A percentile compares a stretch with the other conserved stretches of the same genome.
These are phyloP conservation scores for Tuctoria greenei DNA, from an alignment of 176 grass and related monocot species.

Conservation along the genomic window DNA sequence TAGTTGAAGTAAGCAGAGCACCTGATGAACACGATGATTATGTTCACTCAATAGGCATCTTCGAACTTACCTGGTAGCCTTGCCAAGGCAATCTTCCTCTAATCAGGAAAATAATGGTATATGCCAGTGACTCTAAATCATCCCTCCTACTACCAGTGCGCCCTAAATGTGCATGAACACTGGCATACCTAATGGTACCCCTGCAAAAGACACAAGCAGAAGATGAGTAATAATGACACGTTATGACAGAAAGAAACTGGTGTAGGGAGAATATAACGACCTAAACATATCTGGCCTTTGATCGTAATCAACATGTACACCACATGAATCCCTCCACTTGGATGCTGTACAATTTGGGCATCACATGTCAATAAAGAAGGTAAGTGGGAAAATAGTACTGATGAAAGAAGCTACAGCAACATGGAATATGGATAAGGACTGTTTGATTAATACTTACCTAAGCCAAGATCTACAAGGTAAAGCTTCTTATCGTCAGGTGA, in stretches of 20 bases:
- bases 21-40: constrained; percentile 18
- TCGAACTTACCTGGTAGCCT: constrained; percentile 83
- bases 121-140: constrained; percentile 91
- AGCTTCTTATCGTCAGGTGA: constrained; percentile 90
- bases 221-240: neutral
- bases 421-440: constrained; percentile 22
- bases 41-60: constrained; percentile 15
- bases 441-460: constrained; percentile 57
- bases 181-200: constrained; percentile 95
- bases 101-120: constrained; percentile 89
- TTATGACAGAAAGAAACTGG: constrained; percentile 26
- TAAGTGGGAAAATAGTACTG: constrained; percentile 5
- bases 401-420: constrained; percentile 1
- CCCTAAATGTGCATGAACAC: constrained; percentile 93
- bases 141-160: constrained; percentile 92
- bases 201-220: constrained; percentile 46
- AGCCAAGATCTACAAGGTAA: constrained; percentile 95
- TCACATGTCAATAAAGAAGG: constrained; percentile 11
- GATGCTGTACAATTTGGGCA: constrained; percentile 61
- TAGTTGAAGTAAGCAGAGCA: neutral
- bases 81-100: constrained; percentile 97
- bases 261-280: constrained; percentile 39
- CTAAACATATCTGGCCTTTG: constrained; percentile 95
- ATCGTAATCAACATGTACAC: constrained; percentile 91
- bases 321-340: constrained; percentile 66